These are phyloP conservation scores for Umbelopsis sp. DNA, from an alignment of 192 early-diverging fungal species.

Conservation along the genomic window DNA sequence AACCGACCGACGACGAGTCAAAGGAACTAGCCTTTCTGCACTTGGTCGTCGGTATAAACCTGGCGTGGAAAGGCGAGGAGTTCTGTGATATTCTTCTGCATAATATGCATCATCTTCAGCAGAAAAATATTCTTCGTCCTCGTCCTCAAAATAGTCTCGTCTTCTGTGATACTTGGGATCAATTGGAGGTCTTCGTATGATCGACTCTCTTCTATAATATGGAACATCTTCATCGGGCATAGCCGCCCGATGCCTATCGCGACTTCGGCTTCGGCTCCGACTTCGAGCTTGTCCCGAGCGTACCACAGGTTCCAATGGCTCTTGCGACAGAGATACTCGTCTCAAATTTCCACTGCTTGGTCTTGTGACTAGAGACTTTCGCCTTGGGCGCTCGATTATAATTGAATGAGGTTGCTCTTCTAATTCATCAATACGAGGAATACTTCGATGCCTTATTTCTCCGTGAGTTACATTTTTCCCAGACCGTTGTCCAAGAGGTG, in stretches of 20 bases:
- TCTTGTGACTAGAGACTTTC: not conserved
- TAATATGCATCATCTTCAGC: not conserved
- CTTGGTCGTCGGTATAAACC: not conserved
- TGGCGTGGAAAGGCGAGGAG: not conserved
- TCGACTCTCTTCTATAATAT: conserved; percentile 4
- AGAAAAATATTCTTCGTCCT: conserved; percentile 8
- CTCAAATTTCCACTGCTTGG: conserved; percentile 17
- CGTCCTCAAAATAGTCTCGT: not conserved
- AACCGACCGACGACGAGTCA: not conserved
- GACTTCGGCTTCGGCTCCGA: conserved; percentile 15
- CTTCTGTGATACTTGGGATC: not conserved
- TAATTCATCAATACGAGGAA: not conserved
- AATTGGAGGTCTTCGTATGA: not conserved
- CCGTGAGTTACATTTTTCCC: not conserved
- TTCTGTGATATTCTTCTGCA: not conserved
- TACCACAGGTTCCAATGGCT: not conserved
- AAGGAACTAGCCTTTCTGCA: not conserved
- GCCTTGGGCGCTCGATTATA: not conserved
- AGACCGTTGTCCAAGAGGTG: not conserved
- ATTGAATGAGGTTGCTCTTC: not conserved
- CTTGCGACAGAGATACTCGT: not conserved
- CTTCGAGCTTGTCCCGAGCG: conserved; percentile 5
- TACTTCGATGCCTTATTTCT: not conserved
- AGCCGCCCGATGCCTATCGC: not conserved
- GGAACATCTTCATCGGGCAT: conserved; percentile 1